Base-by-base conservation (phyloP, 176 grass and related monocot species). In the Musa acuminata region DNA sequence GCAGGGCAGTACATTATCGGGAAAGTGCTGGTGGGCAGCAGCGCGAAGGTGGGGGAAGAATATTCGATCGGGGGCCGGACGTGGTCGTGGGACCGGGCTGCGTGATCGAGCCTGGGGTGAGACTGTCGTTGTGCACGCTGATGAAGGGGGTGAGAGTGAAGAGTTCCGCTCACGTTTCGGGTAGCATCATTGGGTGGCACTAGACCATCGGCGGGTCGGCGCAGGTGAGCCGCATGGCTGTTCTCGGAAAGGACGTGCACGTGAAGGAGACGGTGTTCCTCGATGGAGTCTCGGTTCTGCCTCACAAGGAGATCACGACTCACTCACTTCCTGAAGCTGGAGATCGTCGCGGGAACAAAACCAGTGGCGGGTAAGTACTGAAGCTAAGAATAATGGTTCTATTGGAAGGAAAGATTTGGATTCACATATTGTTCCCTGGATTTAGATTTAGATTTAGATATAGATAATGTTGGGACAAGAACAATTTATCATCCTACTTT, bases 231-330 rank as follows among this genome's bases (percentile, higher is more conserved):
- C 54, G 49, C 48, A 67, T 77, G 62, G 62, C 50, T 1, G 49
- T 77, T 4, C 75, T 77, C 0, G 75, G 75, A 25, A 62, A 77
- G 60, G 60, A 77, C 29, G 75, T 67, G 12, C 62, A 67, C 53
- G 75, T 77, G 20, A 11, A 51, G 1, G 75, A 77, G 0, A 65
- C 59, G 8, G 8, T 77, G 22, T 77, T 66, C n/a, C 49, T 64
- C 4, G 67, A 67, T 53, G 75, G 75, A 53, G 75, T 25, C 26
- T 11, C 52, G 8, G 49, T 77, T 1, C 75, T 77, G 21, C 75
- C 75, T 26, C 75, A 77, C 23, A 77, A 77, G 51, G 75, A 77
- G 62, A 77, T 67, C 22, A 77, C 53, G 13, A 66, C 62, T 22
- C 60, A n/a, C n/a, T n/a, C n/a, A 29, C 9, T 53, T 67, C 51